phyloP scores from a whole-genome alignment of 164 flowering plant species.

The Aristolochia californica region DNA sequence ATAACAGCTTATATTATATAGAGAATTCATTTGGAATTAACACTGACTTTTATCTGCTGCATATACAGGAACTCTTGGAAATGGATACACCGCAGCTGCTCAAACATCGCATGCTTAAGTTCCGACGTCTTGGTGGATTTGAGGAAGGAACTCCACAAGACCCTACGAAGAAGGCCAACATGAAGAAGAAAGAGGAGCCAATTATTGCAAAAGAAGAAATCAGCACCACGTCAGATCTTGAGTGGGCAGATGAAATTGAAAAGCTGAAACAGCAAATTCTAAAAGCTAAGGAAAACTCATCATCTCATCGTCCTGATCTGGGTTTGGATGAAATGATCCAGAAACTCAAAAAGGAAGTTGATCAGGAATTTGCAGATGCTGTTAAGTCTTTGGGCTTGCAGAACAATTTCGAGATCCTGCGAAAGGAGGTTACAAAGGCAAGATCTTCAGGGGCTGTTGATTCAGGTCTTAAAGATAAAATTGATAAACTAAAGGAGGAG shows the following conservation, averaged over 20 bases:
- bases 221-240: constrained; percentile 22
- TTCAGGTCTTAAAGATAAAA: constrained; percentile 30
- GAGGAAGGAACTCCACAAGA: constrained; percentile 59
- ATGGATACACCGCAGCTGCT: constrained; percentile 60
- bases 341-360: constrained; percentile 53
- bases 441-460: constrained; percentile 24
- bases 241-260: constrained; percentile 55
- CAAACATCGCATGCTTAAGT: constrained; percentile 57
- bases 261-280: constrained; percentile 46
- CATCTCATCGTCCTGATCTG: constrained; percentile 26
- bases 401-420: constrained; percentile 30
- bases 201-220: constrained; percentile 11
- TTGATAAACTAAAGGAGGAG: constrained; percentile 42
- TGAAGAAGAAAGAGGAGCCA: constrained; percentile 57
- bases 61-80: constrained; percentile 55
- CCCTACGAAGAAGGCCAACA: constrained; percentile 44
- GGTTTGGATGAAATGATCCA: constrained; percentile 47
- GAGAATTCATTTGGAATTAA: neutral
- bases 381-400: constrained; percentile 44
- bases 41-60: neutral
- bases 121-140: constrained; percentile 62
- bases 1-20: neutral
- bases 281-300: constrained; percentile 37
- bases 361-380: constrained; percentile 56
- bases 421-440: constrained; percentile 41